Base-by-base conservation (phyloP, 139 green algal species). In the Yamagishiella unicocca region DNA sequence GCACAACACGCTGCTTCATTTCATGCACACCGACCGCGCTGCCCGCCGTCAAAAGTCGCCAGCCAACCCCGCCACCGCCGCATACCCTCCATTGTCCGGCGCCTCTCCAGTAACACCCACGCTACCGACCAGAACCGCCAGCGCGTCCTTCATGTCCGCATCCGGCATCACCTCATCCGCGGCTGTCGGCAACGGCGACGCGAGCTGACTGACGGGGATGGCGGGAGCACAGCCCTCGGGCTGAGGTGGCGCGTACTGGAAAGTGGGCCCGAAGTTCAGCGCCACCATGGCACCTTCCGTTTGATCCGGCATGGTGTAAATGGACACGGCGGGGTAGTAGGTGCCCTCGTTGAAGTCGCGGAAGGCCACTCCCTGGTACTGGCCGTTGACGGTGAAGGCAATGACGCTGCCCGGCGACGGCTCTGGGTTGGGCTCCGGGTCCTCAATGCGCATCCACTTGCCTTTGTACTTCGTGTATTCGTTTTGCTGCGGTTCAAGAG, bases 301-400 rank as follows among this genome's bases (percentile, higher is more conserved):
- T 85, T 97, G 90, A 38, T 90, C 64, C 1, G 92, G 90, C 64
- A 95, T 71, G 0, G 95, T 98, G 90, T 94, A 98, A 0, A 98
- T 77, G 0, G 95, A 98, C 0, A 92, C 85, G 7, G 94, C 90
- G 12, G 96, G 96, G 88, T 95, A 98, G 92, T 98, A 98, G 5
- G 95, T 97, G 25, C 95, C 96, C 76, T 97, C 95, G 22, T 58
- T 50, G 27, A 98, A 85, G 67, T 95, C 92, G 19, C 38, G 71
- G 77, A 92, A 97, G 4, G 95, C 94, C 4, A 90, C 73, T 29
- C 95, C 96, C 92, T 98, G 96, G 22, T 46, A 75, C 61, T 71
- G 29, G 8, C 96, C 96, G 70, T 98, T 98, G 19, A 88, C 58
- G 7, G 75, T 86, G 88, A 98, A 98, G 55, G 84, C 93, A 10